These are phyloP conservation scores for Podila horticola DNA, from an alignment of 192 early-diverging fungal genomes.

Conservation along the genomic window DNA sequence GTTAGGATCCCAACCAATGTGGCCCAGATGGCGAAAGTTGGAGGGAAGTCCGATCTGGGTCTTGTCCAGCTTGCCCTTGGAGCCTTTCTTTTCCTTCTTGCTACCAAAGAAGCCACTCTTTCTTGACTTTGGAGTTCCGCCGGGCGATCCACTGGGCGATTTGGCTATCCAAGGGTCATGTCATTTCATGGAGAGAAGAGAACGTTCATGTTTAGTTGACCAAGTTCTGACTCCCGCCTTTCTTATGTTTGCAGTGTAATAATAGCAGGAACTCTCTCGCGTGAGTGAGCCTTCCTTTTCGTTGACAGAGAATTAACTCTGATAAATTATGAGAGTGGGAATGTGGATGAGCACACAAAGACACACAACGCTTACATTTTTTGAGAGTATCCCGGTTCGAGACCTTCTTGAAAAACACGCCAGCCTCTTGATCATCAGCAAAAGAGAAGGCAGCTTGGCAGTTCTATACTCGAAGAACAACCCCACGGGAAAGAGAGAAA, in stretches of 20 bases:
- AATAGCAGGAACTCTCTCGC: too few species aligned
- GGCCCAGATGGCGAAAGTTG: slow-evolving; percentile 64
- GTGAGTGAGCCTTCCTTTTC: too few species aligned
- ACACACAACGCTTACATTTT: slow-evolving; percentile 29
- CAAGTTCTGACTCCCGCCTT: too few species aligned
- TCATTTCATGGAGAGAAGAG: neutral
- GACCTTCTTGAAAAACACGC: slow-evolving; percentile 73
- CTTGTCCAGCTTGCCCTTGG: slow-evolving; percentile 67
- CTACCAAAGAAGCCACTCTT: slow-evolving; percentile 53
- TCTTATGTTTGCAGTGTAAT: too few species aligned
- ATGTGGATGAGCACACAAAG: slow-evolving; percentile 23
- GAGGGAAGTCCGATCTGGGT: slow-evolving; percentile 67
- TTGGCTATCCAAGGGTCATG: slow-evolving; percentile 26
- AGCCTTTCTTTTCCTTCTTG: slow-evolving; percentile 57
- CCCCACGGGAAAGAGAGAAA: neutral
- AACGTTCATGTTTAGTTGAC: neutral
- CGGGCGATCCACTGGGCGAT: slow-evolving; percentile 34
- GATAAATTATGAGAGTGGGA: slow-evolving; percentile 6
- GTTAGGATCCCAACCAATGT: slow-evolving; percentile 68
- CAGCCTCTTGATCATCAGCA: slow-evolving; percentile 73
- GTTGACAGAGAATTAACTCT: too few species aligned
- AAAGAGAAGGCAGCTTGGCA: slow-evolving; percentile 78
- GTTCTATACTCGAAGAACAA: slow-evolving; percentile 39
- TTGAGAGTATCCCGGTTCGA: slow-evolving; percentile 57
- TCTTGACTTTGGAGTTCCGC: slow-evolving; percentile 50